Percentiles rank a stretch among this genome's conserved stretches.
Evolutionary conservation across 768 basidiomycete genomes (phyloP).

Genomic region (Crucibulum laeve): DNA sequence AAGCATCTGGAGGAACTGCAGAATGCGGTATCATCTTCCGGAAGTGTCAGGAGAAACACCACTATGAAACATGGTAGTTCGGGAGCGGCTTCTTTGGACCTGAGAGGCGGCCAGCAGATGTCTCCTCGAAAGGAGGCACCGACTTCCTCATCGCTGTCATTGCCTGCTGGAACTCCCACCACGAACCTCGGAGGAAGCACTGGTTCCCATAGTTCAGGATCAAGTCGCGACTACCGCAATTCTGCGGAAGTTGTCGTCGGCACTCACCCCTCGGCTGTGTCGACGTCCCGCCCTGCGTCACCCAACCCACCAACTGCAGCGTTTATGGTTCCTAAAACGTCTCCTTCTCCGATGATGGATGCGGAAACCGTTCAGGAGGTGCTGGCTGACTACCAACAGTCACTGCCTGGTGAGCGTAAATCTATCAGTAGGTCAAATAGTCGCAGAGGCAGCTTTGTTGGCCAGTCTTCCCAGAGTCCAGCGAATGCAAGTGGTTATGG

Average conservation of each 20-base stretch:
- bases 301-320: slow-evolving; percentile 72
- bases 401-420: slow-evolving; percentile 82
- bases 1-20: slow-evolving; percentile 62
- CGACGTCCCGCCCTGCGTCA: slow-evolving; percentile 64
- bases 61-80: slow-evolving; percentile 27
- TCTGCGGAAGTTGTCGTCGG: slow-evolving; percentile 82
- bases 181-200: slow-evolving; percentile 12
- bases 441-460: slow-evolving; percentile 30
- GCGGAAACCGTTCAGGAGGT: slow-evolving; percentile 67
- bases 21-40: slow-evolving; percentile 38
- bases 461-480: slow-evolving; percentile 20
- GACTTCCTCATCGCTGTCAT: slow-evolving; percentile 18
- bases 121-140: slow-evolving; percentile 11
- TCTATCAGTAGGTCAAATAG: slow-evolving; percentile 54
- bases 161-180: slow-evolving; percentile 29
- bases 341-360: slow-evolving; percentile 32
- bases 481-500: slow-evolving; percentile 12
- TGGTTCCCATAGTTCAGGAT: slow-evolving; percentile 17
- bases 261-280: slow-evolving; percentile 46
- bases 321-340: slow-evolving; percentile 65
- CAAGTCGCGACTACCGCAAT: slow-evolving; percentile 61
- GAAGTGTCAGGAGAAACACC: slow-evolving; percentile 44
- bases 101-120: slow-evolving; percentile 14
- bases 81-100: slow-evolving; percentile 19
- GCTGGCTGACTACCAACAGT: slow-evolving; percentile 72